phyloP scores from a whole-genome alignment of 2,329 filamentous ascomycete species.

The Pestalotiopsis sp. region DNA sequence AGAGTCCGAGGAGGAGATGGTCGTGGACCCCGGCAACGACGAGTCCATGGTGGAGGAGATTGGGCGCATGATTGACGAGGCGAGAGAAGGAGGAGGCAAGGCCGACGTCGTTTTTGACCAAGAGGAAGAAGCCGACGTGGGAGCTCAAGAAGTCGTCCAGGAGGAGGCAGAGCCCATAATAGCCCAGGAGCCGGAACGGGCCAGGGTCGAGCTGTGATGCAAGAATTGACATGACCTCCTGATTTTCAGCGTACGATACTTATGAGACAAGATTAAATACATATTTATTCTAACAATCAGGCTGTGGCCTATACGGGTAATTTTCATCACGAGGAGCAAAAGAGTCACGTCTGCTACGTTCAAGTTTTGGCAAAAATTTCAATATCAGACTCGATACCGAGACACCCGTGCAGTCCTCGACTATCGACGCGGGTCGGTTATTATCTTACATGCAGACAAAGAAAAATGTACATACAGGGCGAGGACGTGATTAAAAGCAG shows the following conservation, averaged over 20 bases:
- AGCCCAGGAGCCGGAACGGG: conserved; percentile 29
- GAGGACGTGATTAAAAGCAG: not conserved
- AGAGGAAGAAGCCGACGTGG: conserved; percentile 44
- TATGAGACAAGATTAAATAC: not conserved
- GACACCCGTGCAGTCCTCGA: not conserved
- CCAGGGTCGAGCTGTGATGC: conserved; percentile 42
- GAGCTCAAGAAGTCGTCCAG: conserved; percentile 29
- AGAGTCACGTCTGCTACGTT: not conserved
- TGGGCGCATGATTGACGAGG: conserved; percentile 52
- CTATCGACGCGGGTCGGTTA: not conserved
- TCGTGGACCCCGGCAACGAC: conserved; percentile 19
- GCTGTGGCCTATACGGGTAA: too few species aligned
- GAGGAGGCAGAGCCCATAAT: conserved; percentile 23
- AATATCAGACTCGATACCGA: not conserved
- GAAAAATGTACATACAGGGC: not conserved
- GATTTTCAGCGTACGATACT: not conserved
- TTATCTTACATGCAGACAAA: conserved; percentile 2
- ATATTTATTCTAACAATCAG: too few species aligned
- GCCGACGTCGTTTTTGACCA: conserved; percentile 31
- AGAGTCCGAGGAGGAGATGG: conserved; percentile 19
- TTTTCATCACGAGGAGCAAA: too few species aligned
- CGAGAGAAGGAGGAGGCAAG: conserved; percentile 30
- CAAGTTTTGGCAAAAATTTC: not conserved
- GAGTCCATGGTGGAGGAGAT: conserved; percentile 56
- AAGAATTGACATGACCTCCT: not conserved